phyloP scores from a whole-genome alignment of 257 asterid species.

The Capsicum rhomboideum region DNA sequence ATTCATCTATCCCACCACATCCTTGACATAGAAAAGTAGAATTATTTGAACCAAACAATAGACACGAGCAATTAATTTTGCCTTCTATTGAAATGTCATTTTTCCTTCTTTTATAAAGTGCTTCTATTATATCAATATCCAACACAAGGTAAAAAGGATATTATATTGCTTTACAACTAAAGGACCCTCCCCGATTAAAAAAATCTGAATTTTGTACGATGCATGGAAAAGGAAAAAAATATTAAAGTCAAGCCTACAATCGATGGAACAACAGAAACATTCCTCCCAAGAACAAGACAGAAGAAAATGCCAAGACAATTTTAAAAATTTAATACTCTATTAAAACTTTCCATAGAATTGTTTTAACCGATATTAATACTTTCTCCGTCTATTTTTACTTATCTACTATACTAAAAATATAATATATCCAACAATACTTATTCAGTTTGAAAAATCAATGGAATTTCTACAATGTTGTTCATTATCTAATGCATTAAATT shows the following conservation, averaged over 20 bases:
- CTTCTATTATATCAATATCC: neutral
- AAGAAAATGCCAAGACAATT: neutral
- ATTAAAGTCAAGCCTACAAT: neutral
- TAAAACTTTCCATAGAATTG: neutral
- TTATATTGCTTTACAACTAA: neutral
- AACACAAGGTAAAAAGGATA: neutral
- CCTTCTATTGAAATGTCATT: neutral
- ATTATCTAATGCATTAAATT: too few species aligned
- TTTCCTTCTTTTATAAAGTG: neutral
- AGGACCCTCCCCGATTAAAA: neutral
- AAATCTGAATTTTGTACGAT: neutral
- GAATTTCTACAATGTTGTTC: too few species aligned
- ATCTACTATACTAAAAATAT: too few species aligned
- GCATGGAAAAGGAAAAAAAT: neutral
- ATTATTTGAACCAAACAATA: neutral
- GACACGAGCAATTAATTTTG: neutral
- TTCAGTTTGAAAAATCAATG: too few species aligned
- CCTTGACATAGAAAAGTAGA: too few species aligned
- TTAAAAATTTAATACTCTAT: neutral
- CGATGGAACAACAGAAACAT: neutral
- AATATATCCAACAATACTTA: too few species aligned
- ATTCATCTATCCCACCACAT: too few species aligned
- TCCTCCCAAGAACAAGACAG: slow-evolving; percentile 3
- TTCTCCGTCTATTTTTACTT: too few species aligned
- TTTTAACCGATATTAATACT: neutral